These are phyloP conservation scores for Cornus florida DNA, from an alignment of 148 eudicot genomes.

Conservation along the genomic window DNA sequence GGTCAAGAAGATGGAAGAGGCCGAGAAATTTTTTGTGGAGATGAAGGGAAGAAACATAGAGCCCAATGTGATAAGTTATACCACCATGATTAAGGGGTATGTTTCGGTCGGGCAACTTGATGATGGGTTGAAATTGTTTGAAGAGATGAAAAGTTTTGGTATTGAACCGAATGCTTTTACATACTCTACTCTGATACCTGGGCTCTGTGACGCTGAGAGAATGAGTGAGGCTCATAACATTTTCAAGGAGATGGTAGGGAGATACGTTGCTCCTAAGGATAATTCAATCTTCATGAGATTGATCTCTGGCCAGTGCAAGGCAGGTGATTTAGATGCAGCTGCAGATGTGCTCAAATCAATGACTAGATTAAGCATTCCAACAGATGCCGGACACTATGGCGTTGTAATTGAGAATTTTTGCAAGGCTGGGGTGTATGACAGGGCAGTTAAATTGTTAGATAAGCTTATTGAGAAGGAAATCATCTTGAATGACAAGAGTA, in stretches of 20 bases:
- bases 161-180: slow-evolving; percentile 73
- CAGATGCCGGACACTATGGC: slow-evolving; percentile 93
- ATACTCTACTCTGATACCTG: slow-evolving; percentile 78
- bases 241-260: slow-evolving; percentile 77
- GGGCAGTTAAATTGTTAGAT: slow-evolving; percentile 70
- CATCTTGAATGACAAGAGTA: slow-evolving; percentile 58
- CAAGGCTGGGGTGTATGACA: slow-evolving; percentile 60
- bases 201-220: slow-evolving; percentile 81
- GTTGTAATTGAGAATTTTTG: slow-evolving; percentile 74
- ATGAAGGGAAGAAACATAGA: slow-evolving; percentile 82
- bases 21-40: slow-evolving; percentile 79
- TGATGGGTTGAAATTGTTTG: slow-evolving; percentile 72
- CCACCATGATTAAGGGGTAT: slow-evolving; percentile 92
- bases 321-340: slow-evolving; percentile 80
- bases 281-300: slow-evolving; percentile 61
- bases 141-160: slow-evolving; percentile 74
- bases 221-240: slow-evolving; percentile 61
- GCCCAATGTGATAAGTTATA: slow-evolving; percentile 76
- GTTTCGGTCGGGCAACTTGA: slow-evolving; percentile 62
- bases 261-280: slow-evolving; percentile 58
- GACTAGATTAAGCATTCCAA: slow-evolving; percentile 65
- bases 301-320: slow-evolving; percentile 68
- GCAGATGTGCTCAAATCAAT: slow-evolving; percentile 77
- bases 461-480: slow-evolving; percentile 81
- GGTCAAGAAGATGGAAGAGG: slow-evolving; percentile 71